These are phyloP conservation scores for Chlorella sp. DNA, from an alignment of 139 green algal genomes.

Conservation along the genomic window DNA sequence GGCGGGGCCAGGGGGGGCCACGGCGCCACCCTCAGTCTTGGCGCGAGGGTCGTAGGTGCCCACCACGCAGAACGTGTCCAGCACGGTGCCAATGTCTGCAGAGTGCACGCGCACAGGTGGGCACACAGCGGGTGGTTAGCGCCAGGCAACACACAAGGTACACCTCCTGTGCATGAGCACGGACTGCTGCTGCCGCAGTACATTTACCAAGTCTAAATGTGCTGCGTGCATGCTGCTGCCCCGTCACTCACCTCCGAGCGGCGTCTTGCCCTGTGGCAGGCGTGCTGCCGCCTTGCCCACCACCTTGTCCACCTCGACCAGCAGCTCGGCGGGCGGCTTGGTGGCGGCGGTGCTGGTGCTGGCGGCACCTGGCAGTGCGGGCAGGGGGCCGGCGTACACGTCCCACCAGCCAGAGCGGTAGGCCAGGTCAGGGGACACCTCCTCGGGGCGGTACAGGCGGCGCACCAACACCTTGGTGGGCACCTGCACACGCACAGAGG, in stretches of 20 bases:
- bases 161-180: no score
- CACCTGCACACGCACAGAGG: conserved; percentile 1
- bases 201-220: no score
- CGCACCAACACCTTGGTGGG: conserved; percentile 28
- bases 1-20: no score
- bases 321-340: neutral
- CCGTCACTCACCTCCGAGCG: conserved; percentile 3
- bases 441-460: conserved; percentile 88
- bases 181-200: no score
- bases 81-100: conserved; percentile 7
- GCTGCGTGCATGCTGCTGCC: neutral
- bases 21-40: no score
- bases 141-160: no score
- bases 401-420: conserved; percentile 59
- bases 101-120: no score
- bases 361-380: no score
- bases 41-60: conserved; percentile 50
- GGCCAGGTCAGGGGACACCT: conserved; percentile 63
- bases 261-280: neutral
- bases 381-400: conserved; percentile 15
- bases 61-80: conserved; percentile 35
- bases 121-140: no score
- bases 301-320: conserved; percentile 16
- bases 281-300: conserved; percentile 17
- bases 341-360: no score